Conservation (phyloP, 1,284 basidiomycete species). For the Hemileccinum hortonii region DNA sequence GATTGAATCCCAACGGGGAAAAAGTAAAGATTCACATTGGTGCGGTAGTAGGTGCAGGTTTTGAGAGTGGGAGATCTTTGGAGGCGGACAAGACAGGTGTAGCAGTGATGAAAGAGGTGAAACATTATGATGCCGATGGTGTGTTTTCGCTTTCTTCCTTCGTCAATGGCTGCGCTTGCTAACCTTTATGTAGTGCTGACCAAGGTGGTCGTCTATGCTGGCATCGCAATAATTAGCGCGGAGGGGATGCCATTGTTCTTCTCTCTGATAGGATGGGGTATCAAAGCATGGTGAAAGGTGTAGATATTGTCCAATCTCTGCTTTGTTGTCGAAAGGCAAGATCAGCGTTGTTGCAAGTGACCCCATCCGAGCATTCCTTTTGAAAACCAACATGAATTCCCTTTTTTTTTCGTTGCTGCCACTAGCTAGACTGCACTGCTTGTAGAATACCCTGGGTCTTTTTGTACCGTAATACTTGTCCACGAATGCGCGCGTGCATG, state of each 20-base stretch:
- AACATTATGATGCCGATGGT: constrained; percentile 87
- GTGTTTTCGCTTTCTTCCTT: constrained; percentile 23
- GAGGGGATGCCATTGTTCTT: constrained; percentile 69
- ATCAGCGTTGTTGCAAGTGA: no score
- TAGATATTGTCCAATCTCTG: background rate
- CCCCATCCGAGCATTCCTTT: no score
- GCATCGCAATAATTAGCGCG: constrained; percentile 72
- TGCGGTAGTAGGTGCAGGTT: background rate
- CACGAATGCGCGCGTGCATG: no score
- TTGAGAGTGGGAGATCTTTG: constrained; percentile 6
- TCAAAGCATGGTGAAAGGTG: constrained; percentile 32
- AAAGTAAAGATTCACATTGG: background rate
- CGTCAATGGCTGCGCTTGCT: background rate
- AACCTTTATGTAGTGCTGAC: constrained; percentile 66
- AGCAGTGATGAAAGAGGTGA: constrained; percentile 36
- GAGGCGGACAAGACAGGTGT: constrained; percentile 26
- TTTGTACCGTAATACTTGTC: no score
- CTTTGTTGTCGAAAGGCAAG: no score
- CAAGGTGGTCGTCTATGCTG: constrained; percentile 88
- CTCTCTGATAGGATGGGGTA: constrained; percentile 67
- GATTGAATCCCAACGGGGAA: background rate
- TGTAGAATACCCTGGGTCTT: no score
- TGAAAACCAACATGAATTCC: no score
- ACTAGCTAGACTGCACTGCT: no score
- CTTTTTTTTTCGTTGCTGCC: no score